Conservation (phyloP, 352 stramenopile species). For the Phytopythium ostracodes region DNA sequence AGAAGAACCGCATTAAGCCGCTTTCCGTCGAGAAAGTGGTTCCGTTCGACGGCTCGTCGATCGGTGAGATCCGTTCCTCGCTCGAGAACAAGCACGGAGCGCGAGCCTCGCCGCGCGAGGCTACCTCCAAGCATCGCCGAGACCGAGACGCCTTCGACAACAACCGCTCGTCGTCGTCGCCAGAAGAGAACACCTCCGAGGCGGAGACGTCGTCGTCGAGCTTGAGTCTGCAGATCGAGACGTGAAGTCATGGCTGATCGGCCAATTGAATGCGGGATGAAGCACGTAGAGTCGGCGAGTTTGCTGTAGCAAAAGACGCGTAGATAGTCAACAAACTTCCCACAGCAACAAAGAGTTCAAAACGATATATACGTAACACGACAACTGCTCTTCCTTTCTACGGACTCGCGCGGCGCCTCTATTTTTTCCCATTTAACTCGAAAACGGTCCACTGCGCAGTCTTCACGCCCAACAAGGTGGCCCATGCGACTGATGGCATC, state of each 20-base stretch:
- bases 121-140: constrained; percentile 17
- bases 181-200: constrained; percentile 27
- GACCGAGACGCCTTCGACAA: constrained; percentile 30
- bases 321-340: too few species aligned
- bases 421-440: background rate
- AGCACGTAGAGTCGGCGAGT: too few species aligned
- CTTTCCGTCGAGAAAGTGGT: constrained; percentile 19
- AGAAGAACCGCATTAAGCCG: constrained; percentile 25
- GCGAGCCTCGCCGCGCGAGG: constrained; percentile 6
- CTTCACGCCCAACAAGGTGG: background rate
- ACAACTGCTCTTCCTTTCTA: background rate
- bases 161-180: constrained; percentile 34
- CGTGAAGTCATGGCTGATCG: background rate
- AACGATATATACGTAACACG: background rate
- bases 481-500: background rate
- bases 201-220: constrained; percentile 6
- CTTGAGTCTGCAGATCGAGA: constrained; percentile 4
- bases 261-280: too few species aligned
- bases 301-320: background rate
- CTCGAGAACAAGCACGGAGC: constrained; percentile 47
- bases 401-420: background rate
- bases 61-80: constrained; percentile 56
- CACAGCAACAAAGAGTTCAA: background rate
- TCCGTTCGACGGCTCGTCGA: constrained; percentile 47
- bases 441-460: background rate